These are phyloP conservation scores for Paralagenidium karlingii DNA, from an alignment of 352 stramenopile genomes.

Conservation along the genomic window DNA sequence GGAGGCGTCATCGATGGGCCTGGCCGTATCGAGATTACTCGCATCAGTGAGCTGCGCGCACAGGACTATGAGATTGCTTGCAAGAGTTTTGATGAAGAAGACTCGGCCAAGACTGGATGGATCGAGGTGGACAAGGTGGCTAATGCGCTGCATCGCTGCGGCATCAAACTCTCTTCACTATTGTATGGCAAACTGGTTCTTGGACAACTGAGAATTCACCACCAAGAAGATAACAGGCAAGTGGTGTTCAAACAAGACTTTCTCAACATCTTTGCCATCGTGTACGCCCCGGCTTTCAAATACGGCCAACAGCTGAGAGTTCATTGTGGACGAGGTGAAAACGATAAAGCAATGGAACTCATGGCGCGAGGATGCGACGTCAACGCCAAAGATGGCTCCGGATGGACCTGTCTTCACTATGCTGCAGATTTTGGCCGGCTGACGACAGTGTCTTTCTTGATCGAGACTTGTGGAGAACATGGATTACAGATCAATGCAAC, in stretches of 20 bases:
- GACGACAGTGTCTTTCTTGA: constrained; percentile 20
- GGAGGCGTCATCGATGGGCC: constrained; percentile 53
- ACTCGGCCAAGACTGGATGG: neutral
- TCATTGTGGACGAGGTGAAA: constrained; percentile 35
- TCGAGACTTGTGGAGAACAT: constrained; percentile 6
- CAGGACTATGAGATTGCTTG: constrained; percentile 32
- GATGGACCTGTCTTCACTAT: constrained; percentile 55
- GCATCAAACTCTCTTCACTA: constrained; percentile 15
- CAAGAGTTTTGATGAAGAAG: no score
- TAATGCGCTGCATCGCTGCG: constrained; percentile 18
- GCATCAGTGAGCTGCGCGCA: constrained; percentile 50
- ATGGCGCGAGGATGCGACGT: constrained; percentile 43
- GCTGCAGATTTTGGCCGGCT: constrained; percentile 46
- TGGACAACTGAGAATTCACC: constrained; percentile 3
- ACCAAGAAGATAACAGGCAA: neutral
- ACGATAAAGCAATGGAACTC: constrained; percentile 24
- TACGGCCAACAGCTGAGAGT: constrained; percentile 50
- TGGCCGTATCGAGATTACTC: constrained; percentile 30
- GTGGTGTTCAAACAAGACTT: constrained; percentile 20
- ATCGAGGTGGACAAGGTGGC: constrained; percentile 17
- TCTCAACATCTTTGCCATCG: constrained; percentile 37
- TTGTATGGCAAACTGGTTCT: constrained; percentile 29
- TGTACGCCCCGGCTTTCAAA: constrained; percentile 62
- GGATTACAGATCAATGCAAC: constrained; percentile 21
- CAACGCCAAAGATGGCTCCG: constrained; percentile 44